Evolutionary conservation across 352 stramenopile genomes (phyloP).

Genomic region (Globisporangium sylvaticum): DNA sequence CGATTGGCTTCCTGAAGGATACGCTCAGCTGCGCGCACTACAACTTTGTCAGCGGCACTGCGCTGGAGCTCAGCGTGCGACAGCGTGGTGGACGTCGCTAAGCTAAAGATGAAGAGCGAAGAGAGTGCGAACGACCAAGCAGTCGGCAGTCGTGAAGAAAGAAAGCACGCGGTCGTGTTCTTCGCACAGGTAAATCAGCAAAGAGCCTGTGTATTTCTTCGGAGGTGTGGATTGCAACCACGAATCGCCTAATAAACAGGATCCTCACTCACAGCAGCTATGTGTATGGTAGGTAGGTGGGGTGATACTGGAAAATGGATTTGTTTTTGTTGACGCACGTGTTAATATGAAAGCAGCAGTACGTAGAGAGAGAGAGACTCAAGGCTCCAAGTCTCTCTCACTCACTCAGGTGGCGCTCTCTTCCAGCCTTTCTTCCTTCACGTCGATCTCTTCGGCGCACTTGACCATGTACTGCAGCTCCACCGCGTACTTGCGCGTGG

Average conservation of each 20-base stretch:
- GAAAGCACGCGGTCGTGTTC: no score
- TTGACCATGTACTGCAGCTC: conserved; percentile 88
- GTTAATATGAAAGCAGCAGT: no score
- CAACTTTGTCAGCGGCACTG: conserved; percentile 78
- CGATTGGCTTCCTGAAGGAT: conserved; percentile 92
- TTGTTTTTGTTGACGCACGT: neutral
- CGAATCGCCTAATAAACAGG: no score
- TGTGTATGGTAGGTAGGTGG: neutral
- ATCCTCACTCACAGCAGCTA: neutral
- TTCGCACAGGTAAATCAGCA: no score
- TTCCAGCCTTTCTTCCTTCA: conserved; percentile 71
- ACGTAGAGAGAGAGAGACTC: no score
- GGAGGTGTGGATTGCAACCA: no score
- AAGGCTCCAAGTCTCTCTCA: no score
- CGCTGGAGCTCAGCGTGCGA: conserved; percentile 73
- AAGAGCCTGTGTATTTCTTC: no score
- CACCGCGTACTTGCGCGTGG: conserved; percentile 64
- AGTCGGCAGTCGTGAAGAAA: neutral
- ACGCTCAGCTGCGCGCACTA: conserved; percentile 76
- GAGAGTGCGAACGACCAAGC: neutral
- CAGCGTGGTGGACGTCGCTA: conserved; percentile 73
- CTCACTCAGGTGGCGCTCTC: conserved; percentile 11
- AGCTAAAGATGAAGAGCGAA: no score
- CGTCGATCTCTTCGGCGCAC: conserved; percentile 76
- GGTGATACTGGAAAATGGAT: neutral